These are phyloP conservation scores for Pythium plurisporium DNA, from an alignment of 352 stramenopile species.

Conservation along the genomic window DNA sequence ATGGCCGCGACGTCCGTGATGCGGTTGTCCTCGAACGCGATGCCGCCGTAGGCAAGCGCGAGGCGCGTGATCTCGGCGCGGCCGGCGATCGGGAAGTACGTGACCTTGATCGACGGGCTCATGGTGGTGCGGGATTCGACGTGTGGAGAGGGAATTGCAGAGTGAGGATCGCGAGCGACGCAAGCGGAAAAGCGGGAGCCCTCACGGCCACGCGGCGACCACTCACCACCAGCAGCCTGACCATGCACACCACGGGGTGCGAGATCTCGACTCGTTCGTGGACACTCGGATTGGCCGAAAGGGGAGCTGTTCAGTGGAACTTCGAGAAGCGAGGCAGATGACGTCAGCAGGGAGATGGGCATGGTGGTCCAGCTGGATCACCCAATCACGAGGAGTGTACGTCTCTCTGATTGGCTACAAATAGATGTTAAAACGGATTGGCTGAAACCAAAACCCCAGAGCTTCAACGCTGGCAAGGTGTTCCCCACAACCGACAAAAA, in stretches of 20 bases:
- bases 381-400: not conserved
- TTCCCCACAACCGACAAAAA: too few species aligned
- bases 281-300: too few species aligned
- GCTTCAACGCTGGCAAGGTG: too few species aligned
- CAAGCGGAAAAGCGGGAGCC: too few species aligned
- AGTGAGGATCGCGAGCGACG: too few species aligned
- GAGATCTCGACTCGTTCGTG: too few species aligned
- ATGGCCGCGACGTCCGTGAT: constrained; percentile 28
- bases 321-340: constrained; percentile 3
- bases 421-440: not conserved
- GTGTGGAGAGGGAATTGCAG: constrained; percentile 41
- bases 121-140: not conserved
- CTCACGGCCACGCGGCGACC: too few species aligned
- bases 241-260: too few species aligned
- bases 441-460: too few species aligned
- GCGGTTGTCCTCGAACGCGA: constrained; percentile 54
- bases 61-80: constrained; percentile 51
- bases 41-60: constrained; percentile 30
- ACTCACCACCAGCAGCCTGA: too few species aligned
- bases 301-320: too few species aligned
- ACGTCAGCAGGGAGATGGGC: not conserved
- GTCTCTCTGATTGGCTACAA: not conserved
- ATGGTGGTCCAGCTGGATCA: not conserved
- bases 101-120: constrained; percentile 18
- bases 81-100: constrained; percentile 43